phyloP scores from a whole-genome alignment of 441 rosid species.

The Euphorbia celastroides region DNA sequence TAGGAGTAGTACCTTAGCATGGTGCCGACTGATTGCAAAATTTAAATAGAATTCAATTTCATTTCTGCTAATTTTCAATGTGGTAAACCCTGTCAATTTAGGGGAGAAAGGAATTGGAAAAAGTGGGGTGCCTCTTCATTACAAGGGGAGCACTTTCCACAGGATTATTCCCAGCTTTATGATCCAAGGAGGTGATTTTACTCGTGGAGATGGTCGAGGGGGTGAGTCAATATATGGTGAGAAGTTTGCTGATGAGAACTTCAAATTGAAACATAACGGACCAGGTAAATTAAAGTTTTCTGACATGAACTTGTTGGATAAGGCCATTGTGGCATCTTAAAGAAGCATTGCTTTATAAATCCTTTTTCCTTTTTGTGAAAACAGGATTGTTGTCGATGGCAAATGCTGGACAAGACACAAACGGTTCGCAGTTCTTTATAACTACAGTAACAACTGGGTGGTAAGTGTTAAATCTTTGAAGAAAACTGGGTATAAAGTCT shows the following conservation, averaged over 20 bases:
- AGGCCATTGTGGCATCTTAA: neutral
- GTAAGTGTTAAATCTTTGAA: slow-evolving; percentile 35
- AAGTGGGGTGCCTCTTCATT: slow-evolving; percentile 81
- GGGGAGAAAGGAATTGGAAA: slow-evolving; percentile 86
- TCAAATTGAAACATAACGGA: slow-evolving; percentile 80
- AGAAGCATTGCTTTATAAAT: neutral
- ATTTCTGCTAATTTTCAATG: neutral
- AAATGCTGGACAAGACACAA: slow-evolving; percentile 79
- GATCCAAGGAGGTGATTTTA: slow-evolving; percentile 94
- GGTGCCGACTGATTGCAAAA: neutral
- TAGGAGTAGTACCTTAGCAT: too few species aligned
- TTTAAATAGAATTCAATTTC: too few species aligned
- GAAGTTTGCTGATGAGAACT: slow-evolving; percentile 82
- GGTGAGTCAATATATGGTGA: slow-evolving; percentile 93
- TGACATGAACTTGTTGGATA: neutral
- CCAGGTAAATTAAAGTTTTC: slow-evolving; percentile 37
- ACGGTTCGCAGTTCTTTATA: slow-evolving; percentile 90
- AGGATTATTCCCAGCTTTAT: slow-evolving; percentile 91
- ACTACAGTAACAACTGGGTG: slow-evolving; percentile 79
- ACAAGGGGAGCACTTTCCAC: slow-evolving; percentile 76
- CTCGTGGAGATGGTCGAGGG: slow-evolving; percentile 80
- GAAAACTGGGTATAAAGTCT: too few species aligned
- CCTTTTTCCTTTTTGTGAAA: slow-evolving; percentile 1
- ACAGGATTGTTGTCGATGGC: slow-evolving; percentile 87
- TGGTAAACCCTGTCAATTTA: slow-evolving; percentile 16